A percentile compares a stretch with the other conserved stretches of the same genome.
Evolutionary conservation across 257 asterid species (phyloP).

Genomic region (Solanum microdontum): DNA sequence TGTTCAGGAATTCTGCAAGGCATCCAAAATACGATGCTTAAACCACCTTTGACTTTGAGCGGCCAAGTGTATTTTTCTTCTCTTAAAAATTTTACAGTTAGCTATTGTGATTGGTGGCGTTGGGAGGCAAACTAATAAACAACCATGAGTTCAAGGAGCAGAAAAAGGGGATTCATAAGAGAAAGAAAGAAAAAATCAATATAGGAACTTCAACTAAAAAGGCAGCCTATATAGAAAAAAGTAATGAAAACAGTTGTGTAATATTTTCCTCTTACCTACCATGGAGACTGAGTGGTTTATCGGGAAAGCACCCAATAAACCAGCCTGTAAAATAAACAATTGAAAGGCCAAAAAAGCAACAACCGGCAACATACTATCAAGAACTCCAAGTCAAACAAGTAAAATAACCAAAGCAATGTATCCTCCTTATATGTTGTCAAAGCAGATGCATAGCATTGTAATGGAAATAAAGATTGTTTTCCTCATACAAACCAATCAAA

Average conservation of each 20-base stretch:
- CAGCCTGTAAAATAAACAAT: not conserved
- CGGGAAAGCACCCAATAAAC: not conserved
- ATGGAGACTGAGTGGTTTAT: not conserved
- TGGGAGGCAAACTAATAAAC: not conserved
- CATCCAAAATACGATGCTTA: not conserved
- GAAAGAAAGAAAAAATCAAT: too few species aligned
- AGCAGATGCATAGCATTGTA: not conserved
- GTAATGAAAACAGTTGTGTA: not conserved
- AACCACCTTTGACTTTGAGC: not conserved
- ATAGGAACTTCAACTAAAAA: too few species aligned
- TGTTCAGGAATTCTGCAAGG: not conserved
- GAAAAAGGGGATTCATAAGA: not conserved
- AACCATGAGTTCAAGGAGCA: not conserved
- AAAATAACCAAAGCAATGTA: not conserved
- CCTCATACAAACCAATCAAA: not conserved
- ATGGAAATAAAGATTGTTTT: not conserved
- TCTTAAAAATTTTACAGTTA: not conserved
- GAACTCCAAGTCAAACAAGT: not conserved
- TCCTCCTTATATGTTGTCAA: not conserved
- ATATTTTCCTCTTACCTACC: not conserved
- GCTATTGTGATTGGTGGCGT: not conserved
- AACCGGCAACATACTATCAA: not conserved
- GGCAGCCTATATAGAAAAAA: not conserved
- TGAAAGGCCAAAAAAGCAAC: not conserved
- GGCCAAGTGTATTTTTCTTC: not conserved